Evolutionary conservation across 2,329 filamentous ascomycete species (phyloP).

Genomic region (Aspergillus latus): DNA sequence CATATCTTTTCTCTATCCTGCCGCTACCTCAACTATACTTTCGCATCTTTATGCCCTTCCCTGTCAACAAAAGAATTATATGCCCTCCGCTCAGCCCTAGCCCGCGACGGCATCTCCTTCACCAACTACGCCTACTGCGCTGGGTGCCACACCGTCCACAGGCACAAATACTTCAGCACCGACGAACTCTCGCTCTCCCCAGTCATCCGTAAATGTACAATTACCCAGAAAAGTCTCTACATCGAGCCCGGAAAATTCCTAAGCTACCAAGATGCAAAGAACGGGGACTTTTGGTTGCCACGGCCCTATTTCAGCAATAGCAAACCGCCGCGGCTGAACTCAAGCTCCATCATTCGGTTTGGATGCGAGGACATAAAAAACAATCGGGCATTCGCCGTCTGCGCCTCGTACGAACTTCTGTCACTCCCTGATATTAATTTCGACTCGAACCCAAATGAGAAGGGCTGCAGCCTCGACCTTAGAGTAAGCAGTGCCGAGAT

Average conservation of each 20-base stretch:
- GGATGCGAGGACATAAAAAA: neutral
- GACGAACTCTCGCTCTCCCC: neutral
- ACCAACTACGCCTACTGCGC: constrained; percentile 1
- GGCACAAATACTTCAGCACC: neutral
- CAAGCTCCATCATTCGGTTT: neutral
- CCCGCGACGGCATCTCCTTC: constrained; percentile 5
- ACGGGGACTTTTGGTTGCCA: neutral
- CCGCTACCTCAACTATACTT: neutral
- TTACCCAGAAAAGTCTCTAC: neutral
- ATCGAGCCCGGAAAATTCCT: neutral
- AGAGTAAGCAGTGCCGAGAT: neutral
- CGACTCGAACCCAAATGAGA: too few species aligned
- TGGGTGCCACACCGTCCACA: constrained; percentile 5
- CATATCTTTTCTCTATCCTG: constrained; percentile 6
- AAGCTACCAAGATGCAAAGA: constrained; percentile 1
- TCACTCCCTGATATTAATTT: neutral
- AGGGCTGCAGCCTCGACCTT: too few species aligned
- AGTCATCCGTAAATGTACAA: neutral
- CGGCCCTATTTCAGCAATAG: neutral
- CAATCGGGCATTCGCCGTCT: neutral
- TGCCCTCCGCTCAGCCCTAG: constrained; percentile 1
- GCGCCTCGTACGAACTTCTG: neutral
- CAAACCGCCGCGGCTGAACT: neutral
- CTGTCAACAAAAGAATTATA: neutral
- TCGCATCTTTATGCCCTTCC: neutral